Base-by-base conservation (phyloP, 768 basidiomycete genomes). In the Kwoniella pini region DNA sequence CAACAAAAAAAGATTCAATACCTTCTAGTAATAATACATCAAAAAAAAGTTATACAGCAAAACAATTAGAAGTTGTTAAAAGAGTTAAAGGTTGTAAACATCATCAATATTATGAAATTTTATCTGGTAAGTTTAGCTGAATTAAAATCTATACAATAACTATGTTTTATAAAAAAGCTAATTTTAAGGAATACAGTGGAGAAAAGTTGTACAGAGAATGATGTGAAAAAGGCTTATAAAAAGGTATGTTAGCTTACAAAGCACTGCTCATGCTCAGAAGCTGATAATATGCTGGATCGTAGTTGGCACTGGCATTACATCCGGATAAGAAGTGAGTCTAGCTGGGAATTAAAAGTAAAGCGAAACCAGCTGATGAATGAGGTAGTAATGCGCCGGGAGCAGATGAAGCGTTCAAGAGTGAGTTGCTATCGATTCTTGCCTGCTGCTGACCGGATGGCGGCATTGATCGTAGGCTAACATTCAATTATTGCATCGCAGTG, bases 341-440 rank as follows among this genome's bases (percentile, higher is more conserved):
- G 11, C 12, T 12, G 24, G 10, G 11, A 12, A 11, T 22, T 12
- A 46, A 46, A 46, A 27, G 45, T 46, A 26, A 13, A 12, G 22
- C 9, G 11, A n/a, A 46, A 11, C 12, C 15, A 46, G 26, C 26
- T 46, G 12, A 26, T 46, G 5, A n/a, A 46, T 24, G 22, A 6
- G 1, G 88, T 81, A 96, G 95, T 71, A 91, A 92, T 5, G 95
- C 95, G 19, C 94, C 95, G n/a, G 90, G 91, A 39, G 95, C 95
- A 15, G 95, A 97, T 62, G 95, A 98, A 76, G 95, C 95, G 2
- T 98, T 98, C 81, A 98, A 98, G 82, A 82, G 95, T 97, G 71
- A 54, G 87, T 83, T 38, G 17, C 39, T 60, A 26, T 33, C 30
- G 21, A 26, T 38, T 46, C 19, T 22, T 26, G 21, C 26, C 45